Evolutionary conservation across 2,329 filamentous ascomycete genomes (phyloP), one percentile per base, ranked within the genome.

Genomic region (Microdochium bolleyi): DNA sequence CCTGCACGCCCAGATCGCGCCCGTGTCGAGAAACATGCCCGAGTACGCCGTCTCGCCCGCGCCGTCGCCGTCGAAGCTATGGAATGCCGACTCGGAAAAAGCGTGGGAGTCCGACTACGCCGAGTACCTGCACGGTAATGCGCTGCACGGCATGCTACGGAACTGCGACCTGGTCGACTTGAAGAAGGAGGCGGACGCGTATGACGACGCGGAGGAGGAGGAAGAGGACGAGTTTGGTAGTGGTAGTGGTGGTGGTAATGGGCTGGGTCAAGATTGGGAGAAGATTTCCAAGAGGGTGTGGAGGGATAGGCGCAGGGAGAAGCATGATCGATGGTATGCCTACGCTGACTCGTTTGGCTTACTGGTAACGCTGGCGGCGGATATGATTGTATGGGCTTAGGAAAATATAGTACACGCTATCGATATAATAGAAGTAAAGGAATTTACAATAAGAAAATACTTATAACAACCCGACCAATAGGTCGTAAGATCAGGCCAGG

Each of bases 261-360:
- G 30, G 30, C n/a, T n/a, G n/a, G n/a, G n/a, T n/a, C n/a, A n/a
- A n/a, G n/a, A n/a, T n/a, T n/a, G n/a, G n/a, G n/a, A n/a, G n/a
- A n/a, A 34, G 30, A 8, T 34, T 8, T 34, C 30, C 8, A 34
- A 34, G 30, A 34, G 30, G 30, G 30, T 34, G 30, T 14, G 30
- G 14, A 34, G 30, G 30, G 30, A 34, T 34, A 8, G 30, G 30
- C 30, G 30, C 8, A 8, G 49, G 24, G 22, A 53, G 24, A 34
- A 53, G 37, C 32, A 53, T 30, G 48, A 50, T 30, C 50, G 52
- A 25, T 53, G 52, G 52, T 53, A 53, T 48, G 48, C 52, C n/a
- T 53, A 53, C 25, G 52, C 52, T 38, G 52, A 53, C 49, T 53
- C 52, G 24, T 53, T 53, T 51, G 52, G 52, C 30, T 24, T 51